Evolutionary conservation across 805 yeast genomes (phyloP).

Genomic region (Lipomyces oligophaga): DNA sequence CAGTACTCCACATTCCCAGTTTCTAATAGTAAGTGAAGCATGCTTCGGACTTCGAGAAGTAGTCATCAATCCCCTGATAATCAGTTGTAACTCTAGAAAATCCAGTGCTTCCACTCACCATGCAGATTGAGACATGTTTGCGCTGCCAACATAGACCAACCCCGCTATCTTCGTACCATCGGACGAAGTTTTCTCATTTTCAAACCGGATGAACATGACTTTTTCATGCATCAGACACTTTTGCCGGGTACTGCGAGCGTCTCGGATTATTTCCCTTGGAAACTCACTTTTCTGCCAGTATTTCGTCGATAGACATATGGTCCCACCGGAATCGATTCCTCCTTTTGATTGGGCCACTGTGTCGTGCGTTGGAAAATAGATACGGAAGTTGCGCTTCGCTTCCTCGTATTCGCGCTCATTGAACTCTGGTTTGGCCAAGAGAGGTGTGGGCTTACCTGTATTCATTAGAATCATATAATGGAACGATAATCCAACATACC

Average conservation of each 20-base stretch:
- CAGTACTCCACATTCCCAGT: constrained; percentile 29
- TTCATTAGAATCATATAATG: too few species aligned
- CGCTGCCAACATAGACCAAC: constrained; percentile 25
- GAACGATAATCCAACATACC: constrained; percentile 9
- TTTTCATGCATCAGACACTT: constrained; percentile 28
- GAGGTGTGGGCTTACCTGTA: too few species aligned
- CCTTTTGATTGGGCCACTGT: constrained; percentile 21
- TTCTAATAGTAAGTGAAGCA: too few species aligned
- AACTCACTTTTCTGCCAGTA: constrained; percentile 22
- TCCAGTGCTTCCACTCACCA: constrained; percentile 23
- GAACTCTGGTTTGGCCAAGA: too few species aligned
- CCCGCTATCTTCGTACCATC: constrained; percentile 7
- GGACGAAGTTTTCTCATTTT: neutral
- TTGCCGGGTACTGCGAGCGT: constrained; percentile 16
- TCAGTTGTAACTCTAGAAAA: too few species aligned
- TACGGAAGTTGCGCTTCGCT: constrained; percentile 13
- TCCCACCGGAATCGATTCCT: constrained; percentile 21
- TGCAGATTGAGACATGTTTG: constrained; percentile 29
- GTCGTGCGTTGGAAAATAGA: constrained; percentile 27
- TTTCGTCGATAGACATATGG: constrained; percentile 17
- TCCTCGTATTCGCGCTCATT: too few species aligned
- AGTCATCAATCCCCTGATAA: too few species aligned
- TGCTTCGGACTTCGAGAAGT: too few species aligned
- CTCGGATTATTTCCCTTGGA: constrained; percentile 22
- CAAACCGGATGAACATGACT: constrained; percentile 22